These are phyloP conservation scores for Lepraria neglecta DNA, from an alignment of 495 filamentous ascomycete species.

Conservation along the genomic window DNA sequence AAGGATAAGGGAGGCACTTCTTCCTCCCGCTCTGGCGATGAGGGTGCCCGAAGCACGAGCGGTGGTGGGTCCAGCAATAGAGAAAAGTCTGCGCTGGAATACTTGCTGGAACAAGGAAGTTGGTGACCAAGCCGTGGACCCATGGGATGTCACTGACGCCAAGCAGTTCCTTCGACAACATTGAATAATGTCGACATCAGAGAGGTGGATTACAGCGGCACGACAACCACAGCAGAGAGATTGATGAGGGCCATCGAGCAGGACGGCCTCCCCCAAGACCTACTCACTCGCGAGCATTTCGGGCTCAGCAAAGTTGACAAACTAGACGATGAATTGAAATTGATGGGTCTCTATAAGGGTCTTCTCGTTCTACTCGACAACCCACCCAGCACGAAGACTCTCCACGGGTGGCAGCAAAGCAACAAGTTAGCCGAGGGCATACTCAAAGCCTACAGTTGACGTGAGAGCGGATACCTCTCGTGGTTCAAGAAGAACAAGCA, in stretches of 20 bases:
- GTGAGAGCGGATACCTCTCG: background rate
- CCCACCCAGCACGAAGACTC: background rate
- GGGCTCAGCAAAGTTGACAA: background rate
- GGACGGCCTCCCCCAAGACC: background rate
- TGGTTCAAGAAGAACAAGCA: conserved; percentile 1
- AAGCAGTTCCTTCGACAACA: background rate
- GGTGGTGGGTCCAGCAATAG: no score
- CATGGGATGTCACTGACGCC: background rate
- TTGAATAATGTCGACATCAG: background rate
- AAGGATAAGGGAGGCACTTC: no score
- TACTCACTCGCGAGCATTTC: background rate
- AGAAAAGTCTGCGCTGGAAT: no score
- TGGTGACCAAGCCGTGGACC: background rate
- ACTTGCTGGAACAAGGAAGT: background rate
- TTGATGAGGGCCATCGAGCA: background rate
- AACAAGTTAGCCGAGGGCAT: background rate
- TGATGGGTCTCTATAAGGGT: background rate
- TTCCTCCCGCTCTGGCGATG: no score
- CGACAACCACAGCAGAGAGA: background rate
- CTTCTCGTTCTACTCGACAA: background rate
- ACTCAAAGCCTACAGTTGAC: background rate
- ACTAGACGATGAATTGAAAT: background rate
- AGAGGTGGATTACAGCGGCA: background rate
- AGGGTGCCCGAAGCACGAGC: no score
- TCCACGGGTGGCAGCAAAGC: background rate